Evolutionary conservation across 2,329 filamentous ascomycete species (phyloP).

Genomic region (Pestalotiopsis sp.): DNA sequence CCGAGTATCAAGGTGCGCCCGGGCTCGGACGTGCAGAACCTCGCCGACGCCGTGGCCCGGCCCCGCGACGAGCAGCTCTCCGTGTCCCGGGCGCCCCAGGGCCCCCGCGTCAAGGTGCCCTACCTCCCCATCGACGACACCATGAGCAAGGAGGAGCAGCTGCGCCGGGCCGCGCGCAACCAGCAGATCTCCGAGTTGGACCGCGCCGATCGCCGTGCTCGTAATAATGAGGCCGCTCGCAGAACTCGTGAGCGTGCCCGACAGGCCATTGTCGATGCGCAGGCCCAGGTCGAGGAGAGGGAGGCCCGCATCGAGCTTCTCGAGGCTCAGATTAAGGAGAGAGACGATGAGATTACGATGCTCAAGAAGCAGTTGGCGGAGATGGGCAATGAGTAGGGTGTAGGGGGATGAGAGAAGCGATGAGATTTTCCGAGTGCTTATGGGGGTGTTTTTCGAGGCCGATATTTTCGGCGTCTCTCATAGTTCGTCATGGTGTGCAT

Average conservation of each 20-base stretch:
- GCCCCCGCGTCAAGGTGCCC: background rate
- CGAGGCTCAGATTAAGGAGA: background rate
- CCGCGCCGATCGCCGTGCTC: background rate
- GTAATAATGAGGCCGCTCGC: slow-evolving; percentile 7
- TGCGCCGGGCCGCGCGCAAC: background rate
- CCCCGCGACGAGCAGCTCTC: slow-evolving; percentile 8
- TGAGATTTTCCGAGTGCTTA: too few species aligned
- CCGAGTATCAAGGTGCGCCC: background rate
- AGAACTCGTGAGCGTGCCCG: background rate
- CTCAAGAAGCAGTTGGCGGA: background rate
- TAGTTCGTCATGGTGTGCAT: too few species aligned
- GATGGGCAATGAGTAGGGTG: background rate
- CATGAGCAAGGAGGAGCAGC: slow-evolving; percentile 6
- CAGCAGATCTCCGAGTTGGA: slow-evolving; percentile 12
- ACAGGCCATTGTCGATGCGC: background rate
- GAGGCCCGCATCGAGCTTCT: background rate
- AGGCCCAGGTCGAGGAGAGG: background rate
- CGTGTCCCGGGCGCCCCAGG: background rate
- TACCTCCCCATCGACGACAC: slow-evolving; percentile 4
- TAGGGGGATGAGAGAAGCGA: too few species aligned
- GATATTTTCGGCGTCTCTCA: too few species aligned
- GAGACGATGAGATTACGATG: background rate
- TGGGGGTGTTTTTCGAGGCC: too few species aligned
- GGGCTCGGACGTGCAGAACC: background rate
- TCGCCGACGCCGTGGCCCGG: slow-evolving; percentile 1